Base-by-base conservation (phyloP, 768 basidiomycete species). In the Rhizopogon vesiculosus region DNA sequence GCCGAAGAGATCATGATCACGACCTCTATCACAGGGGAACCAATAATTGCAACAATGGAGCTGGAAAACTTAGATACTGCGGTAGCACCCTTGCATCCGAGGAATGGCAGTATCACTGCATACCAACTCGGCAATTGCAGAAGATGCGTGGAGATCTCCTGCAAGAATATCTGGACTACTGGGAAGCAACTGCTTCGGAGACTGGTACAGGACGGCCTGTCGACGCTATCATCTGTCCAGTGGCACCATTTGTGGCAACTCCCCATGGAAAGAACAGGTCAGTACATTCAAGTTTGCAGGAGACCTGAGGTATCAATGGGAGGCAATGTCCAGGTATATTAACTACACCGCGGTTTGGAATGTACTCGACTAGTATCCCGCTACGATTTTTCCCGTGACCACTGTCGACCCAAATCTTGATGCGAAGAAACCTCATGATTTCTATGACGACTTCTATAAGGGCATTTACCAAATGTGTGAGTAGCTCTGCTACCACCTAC, bases 131-230 rank as follows among this genome's bases (percentile, higher is more conserved):
- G 87, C 81, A 87, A 61, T 42, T 82, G 8, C 86, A 88, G 22
- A 82, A 79, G 61, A 62, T 66, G 13, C 57, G 18, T 61, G 69
- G 67, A 5, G 74, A 75, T 10, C 58, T 86, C 29, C 77, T 85
- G 22, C 72, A 82, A 59, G 74, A 76, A 46, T 83, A 89, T 63
- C 68, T 87, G 46, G 78, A 83, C 48, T 69, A 80, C 48, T 91
- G 88, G 89, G 76, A 83, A 52, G 73, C 69, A 5, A 86, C 83
- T 0, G 69, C 61, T 10, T 57, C 52, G 0, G 46, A 61, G 10
- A 91, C 87, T 0, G 81, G 80, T 0, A 91, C 87, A 0, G 87
- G 85, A 1, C 70, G 90, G 3, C 85, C 87, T 5, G 78, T 91
- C 6, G 91, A 92, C 64, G 88, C 85, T 2, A 81, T 92, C 60